Conservation (phyloP, 345 rosid species). For the Garcia nutans region DNA sequence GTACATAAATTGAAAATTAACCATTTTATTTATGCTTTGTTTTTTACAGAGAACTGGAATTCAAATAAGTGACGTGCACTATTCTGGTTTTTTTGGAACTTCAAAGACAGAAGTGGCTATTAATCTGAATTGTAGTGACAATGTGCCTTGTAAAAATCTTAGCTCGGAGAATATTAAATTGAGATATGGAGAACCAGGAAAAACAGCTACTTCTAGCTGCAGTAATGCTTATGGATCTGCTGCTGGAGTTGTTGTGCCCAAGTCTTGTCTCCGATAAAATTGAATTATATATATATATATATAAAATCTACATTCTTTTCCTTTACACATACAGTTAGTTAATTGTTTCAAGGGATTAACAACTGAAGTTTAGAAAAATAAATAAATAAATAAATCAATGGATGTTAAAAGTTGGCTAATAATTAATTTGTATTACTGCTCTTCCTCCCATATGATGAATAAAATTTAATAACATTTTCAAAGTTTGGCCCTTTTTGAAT, state of each 20-base stretch:
- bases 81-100: constrained; percentile 26
- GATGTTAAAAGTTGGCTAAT: too few species aligned
- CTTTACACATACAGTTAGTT: too few species aligned
- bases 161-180: constrained; percentile 20
- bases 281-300: too few species aligned
- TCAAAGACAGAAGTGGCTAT: constrained; percentile 34
- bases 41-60: constrained; percentile 31
- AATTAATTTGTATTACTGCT: too few species aligned
- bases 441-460: too few species aligned
- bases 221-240: constrained; percentile 33
- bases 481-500: too few species aligned
- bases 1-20: too few species aligned
- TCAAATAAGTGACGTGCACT: constrained; percentile 31
- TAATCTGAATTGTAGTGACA: constrained; percentile 37
- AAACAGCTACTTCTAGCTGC: constrained; percentile 26
- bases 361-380: too few species aligned
- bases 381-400: too few species aligned
- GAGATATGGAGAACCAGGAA: constrained; percentile 6
- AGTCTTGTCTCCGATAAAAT: not conserved
- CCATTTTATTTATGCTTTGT: not conserved
- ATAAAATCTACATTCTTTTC: too few species aligned
- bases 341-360: too few species aligned
- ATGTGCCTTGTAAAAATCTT: constrained; percentile 31
- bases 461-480: too few species aligned
- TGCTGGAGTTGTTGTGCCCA: constrained; percentile 15